Evolutionary conservation across 129 eudicot genomes (phyloP), one percentile per base, ranked within the genome.

Genomic region (Flaveria brownii): DNA sequence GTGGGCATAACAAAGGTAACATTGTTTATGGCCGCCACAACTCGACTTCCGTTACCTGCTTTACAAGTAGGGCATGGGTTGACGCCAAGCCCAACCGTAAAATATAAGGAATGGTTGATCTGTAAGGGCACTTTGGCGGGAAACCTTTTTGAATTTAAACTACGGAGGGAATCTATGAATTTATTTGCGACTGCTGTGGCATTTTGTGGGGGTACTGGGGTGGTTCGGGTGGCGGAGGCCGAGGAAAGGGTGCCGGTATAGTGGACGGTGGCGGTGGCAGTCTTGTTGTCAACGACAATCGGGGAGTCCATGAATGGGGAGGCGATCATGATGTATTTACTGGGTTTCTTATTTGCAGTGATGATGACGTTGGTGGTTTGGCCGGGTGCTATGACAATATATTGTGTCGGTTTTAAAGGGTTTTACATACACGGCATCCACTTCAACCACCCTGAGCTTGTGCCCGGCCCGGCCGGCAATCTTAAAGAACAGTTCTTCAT

Each of bases 391-490:
- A 89, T 81, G 15, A 89, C 70, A 6, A n/a, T n/a, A n/a, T n/a
- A 89, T 80, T 1, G 86, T 85, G 77, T 87, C 86, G n/a, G 76
- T 87, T 74, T 83, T 81, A 81, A 89, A 89, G 51, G 96, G 96
- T 46, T 89, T 89, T 1, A 89, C 88, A 49, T 89, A 89, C 26
- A 88, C 76, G 43, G 96, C 96, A 55, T 89, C 96, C 10, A 89
- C 96, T 73, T 89, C 96, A 2, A 89, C 96, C 2, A 89, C 89
- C 5, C 86, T 87, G 28, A 89, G 72, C 8, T 78, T 46, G 78
- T 89, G 96, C 36, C n/a, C n/a, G n/a, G n/a, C n/a, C n/a, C n/a
- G n/a, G n/a, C 91, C 89, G 9, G 96, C 91, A 46, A 89, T 87
- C 72, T 86, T 89, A 78, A 89, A 89, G 80, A 89, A 89, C 28